Evolutionary conservation across 2,329 filamentous ascomycete genomes (phyloP).

Genomic region (Pseudogymnoascus sp.): DNA sequence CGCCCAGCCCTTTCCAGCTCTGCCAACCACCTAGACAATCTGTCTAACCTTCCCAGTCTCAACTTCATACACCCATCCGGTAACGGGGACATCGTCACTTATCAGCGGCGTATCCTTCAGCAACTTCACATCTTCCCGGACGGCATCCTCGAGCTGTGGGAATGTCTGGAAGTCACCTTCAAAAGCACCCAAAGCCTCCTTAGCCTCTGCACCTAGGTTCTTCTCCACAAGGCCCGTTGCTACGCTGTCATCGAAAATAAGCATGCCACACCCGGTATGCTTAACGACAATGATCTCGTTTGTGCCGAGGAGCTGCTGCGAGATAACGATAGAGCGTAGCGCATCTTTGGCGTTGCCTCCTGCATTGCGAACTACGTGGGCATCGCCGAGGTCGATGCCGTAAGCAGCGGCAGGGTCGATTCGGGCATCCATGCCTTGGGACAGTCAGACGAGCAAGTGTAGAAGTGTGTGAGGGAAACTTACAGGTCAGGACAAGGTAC

Average conservation of each 20-base stretch:
- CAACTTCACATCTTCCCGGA: constrained; percentile 58
- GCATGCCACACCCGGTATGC: constrained; percentile 62
- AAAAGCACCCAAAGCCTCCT: constrained; percentile 13
- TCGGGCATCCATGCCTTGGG: constrained; percentile 75
- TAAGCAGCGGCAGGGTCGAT: constrained; percentile 62
- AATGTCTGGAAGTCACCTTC: constrained; percentile 37
- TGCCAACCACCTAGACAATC: constrained; percentile 32
- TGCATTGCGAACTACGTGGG: constrained; percentile 71
- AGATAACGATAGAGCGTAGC: constrained; percentile 68
- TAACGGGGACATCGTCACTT: constrained; percentile 51
- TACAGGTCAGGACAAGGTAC: constrained; percentile 44
- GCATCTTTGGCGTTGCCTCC: constrained; percentile 61
- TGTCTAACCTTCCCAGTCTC: constrained; percentile 58
- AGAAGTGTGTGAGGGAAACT: neutral
- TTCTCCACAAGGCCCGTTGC: constrained; percentile 48
- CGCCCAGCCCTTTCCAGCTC: neutral
- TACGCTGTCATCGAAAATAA: constrained; percentile 57
- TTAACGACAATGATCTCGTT: constrained; percentile 54
- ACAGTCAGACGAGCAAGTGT: constrained; percentile 34
- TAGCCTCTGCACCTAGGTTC: constrained; percentile 44
- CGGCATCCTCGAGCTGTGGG: constrained; percentile 53
- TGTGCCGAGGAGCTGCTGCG: constrained; percentile 70
- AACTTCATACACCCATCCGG: constrained; percentile 73
- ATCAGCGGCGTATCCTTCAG: constrained; percentile 54
- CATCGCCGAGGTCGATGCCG: constrained; percentile 65